A percentile compares a stretch with the other conserved stretches of the same genome.
Evolutionary conservation across 805 yeast genomes (phyloP).

Genomic region (Geotrichum ghanense): DNA sequence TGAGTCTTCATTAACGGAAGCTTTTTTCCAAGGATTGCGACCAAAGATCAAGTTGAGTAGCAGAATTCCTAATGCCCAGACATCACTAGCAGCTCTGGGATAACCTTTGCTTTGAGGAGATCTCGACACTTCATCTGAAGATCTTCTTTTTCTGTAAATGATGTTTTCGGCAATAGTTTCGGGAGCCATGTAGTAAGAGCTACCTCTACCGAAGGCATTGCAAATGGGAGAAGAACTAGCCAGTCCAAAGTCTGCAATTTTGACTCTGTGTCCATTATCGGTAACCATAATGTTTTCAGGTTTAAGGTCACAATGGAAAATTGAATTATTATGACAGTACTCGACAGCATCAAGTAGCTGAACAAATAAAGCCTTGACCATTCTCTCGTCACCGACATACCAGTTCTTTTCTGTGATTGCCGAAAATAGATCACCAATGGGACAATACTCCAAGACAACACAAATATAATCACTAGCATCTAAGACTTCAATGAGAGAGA

Average conservation of each 20-base stretch:
- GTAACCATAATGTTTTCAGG: conserved; percentile 81
- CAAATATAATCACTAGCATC: conserved; percentile 42
- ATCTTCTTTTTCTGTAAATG: conserved; percentile 12
- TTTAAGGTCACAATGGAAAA: conserved; percentile 88
- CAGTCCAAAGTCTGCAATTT: conserved; percentile 73
- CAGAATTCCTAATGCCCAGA: conserved; percentile 80
- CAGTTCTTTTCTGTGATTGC: conserved; percentile 57
- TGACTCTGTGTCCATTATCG: conserved; percentile 37
- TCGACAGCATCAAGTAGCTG: conserved; percentile 66
- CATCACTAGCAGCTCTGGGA: conserved; percentile 30
- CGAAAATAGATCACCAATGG: conserved; percentile 58
- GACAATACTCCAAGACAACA: conserved; percentile 74
- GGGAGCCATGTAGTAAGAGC: conserved; percentile 88
- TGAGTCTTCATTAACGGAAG: conserved; percentile 39
- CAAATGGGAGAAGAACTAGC: conserved; percentile 52
- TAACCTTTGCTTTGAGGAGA: background rate
- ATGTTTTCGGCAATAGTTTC: conserved; percentile 35
- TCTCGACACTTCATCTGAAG: background rate
- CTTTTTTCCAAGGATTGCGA: conserved; percentile 87
- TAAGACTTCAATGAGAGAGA: conserved; percentile 62
- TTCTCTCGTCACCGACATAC: conserved; percentile 32
- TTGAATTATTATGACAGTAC: conserved; percentile 71
- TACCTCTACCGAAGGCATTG: conserved; percentile 65
- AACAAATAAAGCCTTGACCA: conserved; percentile 44
- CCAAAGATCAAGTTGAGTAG: conserved; percentile 71